A percentile compares a stretch with the other conserved stretches of the same genome.
These are phyloP conservation scores for Diacronema lutheri DNA, from an alignment of 78 protist species.

Conservation along the genomic window DNA sequence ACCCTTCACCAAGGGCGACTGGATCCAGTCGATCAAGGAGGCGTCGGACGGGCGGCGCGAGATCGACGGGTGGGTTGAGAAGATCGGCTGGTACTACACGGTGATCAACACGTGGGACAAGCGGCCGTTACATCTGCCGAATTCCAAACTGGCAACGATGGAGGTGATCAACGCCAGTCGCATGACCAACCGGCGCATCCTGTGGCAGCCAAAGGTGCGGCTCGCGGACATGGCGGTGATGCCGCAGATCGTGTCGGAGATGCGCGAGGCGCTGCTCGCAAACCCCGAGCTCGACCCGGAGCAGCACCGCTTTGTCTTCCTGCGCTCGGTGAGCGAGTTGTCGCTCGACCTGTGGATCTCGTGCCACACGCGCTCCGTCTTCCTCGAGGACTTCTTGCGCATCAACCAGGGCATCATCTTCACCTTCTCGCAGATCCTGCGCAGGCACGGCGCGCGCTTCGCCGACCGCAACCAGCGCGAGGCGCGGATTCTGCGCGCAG, in stretches of 20 bases:
- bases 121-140: constrained; percentile 17
- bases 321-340: background rate
- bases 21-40: background rate
- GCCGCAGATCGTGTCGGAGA: background rate
- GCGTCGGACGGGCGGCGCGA: background rate
- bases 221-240: background rate
- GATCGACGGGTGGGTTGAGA: constrained; percentile 18
- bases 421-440: background rate
- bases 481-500: background rate
- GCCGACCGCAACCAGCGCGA: background rate
- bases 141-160: background rate
- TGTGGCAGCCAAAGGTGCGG: background rate
- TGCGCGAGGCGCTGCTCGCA: background rate
- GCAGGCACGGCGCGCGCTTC: constrained; percentile 2
- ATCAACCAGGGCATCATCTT: background rate
- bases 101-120: background rate
- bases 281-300: background rate
- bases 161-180: background rate
- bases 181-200: constrained; percentile 25
- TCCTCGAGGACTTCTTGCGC: background rate
- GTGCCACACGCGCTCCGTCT: background rate
- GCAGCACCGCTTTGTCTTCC: constrained; percentile 21
- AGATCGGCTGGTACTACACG: constrained; percentile 18
- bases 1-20: constrained; percentile 14
- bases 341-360: background rate